These are phyloP conservation scores for Agapanthus africanus DNA, from an alignment of 106 monocot species.

Conservation along the genomic window DNA sequence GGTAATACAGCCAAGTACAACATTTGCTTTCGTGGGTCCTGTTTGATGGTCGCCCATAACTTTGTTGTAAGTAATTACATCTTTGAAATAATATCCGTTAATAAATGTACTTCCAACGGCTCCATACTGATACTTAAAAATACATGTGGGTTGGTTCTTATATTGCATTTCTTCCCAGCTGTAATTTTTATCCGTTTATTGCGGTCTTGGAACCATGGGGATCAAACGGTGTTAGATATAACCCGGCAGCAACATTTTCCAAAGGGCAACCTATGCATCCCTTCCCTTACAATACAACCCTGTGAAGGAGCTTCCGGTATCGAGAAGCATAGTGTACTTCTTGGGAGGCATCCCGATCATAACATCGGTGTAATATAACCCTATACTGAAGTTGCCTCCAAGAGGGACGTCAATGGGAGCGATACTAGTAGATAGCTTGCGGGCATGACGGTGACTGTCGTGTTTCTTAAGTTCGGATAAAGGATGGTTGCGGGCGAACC, in stretches of 20 bases:
- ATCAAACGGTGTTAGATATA: not conserved
- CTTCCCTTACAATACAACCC: conserved; percentile 79
- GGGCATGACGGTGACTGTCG: too few relatives aligned
- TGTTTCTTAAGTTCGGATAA: too few relatives aligned
- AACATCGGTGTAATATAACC: conserved; percentile 61
- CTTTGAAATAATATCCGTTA: conserved; percentile 50
- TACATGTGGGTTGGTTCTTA: conserved; percentile 35
- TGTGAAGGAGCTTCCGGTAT: conserved; percentile 73
- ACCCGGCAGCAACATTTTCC: not conserved
- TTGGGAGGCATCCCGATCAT: conserved; percentile 54
- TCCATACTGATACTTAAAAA: conserved; percentile 61
- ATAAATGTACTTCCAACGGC: conserved; percentile 34
- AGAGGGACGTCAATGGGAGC: too few relatives aligned
- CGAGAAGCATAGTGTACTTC: conserved; percentile 65
- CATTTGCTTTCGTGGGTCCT: conserved; percentile 38
- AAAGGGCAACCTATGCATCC: conserved; percentile 59
- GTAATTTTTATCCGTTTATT: not conserved
- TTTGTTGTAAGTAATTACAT: conserved; percentile 49
- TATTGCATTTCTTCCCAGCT: conserved; percentile 21
- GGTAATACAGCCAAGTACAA: conserved; percentile 70
- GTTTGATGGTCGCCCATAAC: conserved; percentile 60
- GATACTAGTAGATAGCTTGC: too few relatives aligned
- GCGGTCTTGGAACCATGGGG: not conserved
- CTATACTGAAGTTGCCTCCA: too few relatives aligned
- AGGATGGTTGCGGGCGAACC: too few relatives aligned